Evolutionary conservation across 1,139 yeast genomes (phyloP).

Genomic region (Kodamaea arcana): DNA sequence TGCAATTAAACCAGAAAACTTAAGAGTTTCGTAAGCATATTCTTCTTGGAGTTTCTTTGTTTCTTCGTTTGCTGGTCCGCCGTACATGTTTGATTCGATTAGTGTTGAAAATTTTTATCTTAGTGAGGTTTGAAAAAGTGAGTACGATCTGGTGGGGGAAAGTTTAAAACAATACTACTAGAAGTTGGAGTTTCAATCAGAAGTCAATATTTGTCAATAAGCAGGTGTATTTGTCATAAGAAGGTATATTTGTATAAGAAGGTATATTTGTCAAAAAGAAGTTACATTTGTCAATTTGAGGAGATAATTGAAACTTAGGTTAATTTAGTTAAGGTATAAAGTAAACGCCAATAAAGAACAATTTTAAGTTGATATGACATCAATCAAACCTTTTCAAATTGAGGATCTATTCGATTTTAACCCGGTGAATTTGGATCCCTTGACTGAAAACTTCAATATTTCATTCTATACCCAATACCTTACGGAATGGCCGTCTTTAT

Average conservation of each 20-base stretch:
- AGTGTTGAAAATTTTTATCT: neutral
- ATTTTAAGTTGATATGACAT: too few relatives aligned
- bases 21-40: slow-evolving; percentile 62
- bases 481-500: slow-evolving; percentile 81
- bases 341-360: too few relatives aligned
- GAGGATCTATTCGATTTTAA: slow-evolving; percentile 74
- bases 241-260: too few relatives aligned
- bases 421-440: slow-evolving; percentile 75
- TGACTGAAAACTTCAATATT: slow-evolving; percentile 86
- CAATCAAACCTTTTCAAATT: slow-evolving; percentile 79
- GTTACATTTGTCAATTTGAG: too few relatives aligned
- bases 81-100: slow-evolving; percentile 52
- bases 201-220: too few relatives aligned
- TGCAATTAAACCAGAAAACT: slow-evolving; percentile 66
- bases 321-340: too few relatives aligned
- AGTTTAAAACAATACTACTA: too few relatives aligned
- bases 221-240: too few relatives aligned
- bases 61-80: slow-evolving; percentile 74
- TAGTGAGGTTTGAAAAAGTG: neutral
- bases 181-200: too few relatives aligned
- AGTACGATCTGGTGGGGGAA: neutral
- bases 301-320: too few relatives aligned
- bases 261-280: too few relatives aligned
- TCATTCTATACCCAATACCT: slow-evolving; percentile 83
- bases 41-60: slow-evolving; percentile 72